These are phyloP conservation scores for Coffea humblotiana DNA, from an alignment of 305 asterid species.

Conservation along the genomic window DNA sequence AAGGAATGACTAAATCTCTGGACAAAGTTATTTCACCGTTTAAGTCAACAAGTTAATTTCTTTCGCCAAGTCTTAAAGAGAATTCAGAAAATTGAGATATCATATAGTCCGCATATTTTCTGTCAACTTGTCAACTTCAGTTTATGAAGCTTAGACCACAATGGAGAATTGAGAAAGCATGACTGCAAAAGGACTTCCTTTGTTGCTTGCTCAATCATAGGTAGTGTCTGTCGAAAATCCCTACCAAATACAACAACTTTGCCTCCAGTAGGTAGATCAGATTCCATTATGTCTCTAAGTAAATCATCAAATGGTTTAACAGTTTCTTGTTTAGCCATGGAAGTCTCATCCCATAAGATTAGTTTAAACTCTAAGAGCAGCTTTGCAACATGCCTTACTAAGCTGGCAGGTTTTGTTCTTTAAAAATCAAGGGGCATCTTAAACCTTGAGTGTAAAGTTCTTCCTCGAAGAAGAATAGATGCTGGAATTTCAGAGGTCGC, in stretches of 20 bases:
- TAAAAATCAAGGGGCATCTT: not conserved
- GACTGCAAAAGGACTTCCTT: not conserved
- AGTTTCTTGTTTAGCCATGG: not conserved
- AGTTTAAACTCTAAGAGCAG: not conserved
- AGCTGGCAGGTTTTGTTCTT: not conserved
- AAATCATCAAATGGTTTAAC: not conserved
- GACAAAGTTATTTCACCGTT: not conserved
- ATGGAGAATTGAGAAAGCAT: not conserved
- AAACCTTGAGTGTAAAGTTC: not conserved
- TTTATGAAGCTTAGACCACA: not conserved
- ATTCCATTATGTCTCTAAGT: not conserved
- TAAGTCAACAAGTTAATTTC: not conserved
- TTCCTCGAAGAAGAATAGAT: not conserved
- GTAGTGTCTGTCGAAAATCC: not conserved
- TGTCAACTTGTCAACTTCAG: not conserved
- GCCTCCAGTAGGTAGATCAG: not conserved
- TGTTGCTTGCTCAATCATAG: not conserved
- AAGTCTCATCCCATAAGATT: not conserved
- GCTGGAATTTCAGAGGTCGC: not conserved
- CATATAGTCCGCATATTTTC: constrained; percentile 1
- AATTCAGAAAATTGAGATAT: not conserved
- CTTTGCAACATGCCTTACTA: not conserved
- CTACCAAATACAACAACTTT: not conserved
- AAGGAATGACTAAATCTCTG: not conserved
- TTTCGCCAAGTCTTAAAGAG: not conserved